Base-by-base conservation (phyloP, 805 yeast genomes). In the Kockiozyma suomiensis region DNA sequence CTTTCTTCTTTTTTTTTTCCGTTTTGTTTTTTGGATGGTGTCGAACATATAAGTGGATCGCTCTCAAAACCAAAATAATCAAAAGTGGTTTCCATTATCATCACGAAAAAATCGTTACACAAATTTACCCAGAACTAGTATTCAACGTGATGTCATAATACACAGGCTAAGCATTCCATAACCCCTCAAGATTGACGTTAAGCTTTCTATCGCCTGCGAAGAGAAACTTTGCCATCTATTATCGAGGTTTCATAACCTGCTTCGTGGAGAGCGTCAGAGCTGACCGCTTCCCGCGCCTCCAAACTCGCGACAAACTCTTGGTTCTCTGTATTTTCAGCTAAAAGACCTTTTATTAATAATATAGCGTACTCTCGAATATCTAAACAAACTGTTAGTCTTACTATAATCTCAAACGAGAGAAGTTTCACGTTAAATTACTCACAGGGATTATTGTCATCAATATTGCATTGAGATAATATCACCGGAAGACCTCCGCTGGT, bases 391-490 rank as follows among this genome's bases (percentile, higher is more conserved):
- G 13, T 26, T 25, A 13, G 19, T 15, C 26, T 23, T 33, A 26
- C 13, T 26, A 8, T n/a, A 15, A 26, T 13, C 4, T 6, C 30
- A n/a, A 10, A 28, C 43, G 59, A n/a, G 28, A 10, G 30, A 32
- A 5, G 12, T 32, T n/a, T n/a, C n/a, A n/a, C n/a, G n/a, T n/a
- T n/a, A 4, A 12, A 15, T 10, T n/a, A 54, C 67, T 54, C 43
- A 67, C 81, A 93, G 0, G 97, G 98, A 71, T 94, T 96, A 70
- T 88, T 84, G 47, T 85, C 86, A 72, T 93, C 98, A 53, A 94
- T 85, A 41, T 87, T 82, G 75, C 97, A 92, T 64, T 86, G 87
- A 6, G 92, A 87, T 25, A 93, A 75, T 0, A 92, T 79, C 19
- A 89, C 73, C 54, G 85, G 89, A 13, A 93, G 72, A 0, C 90